Percentiles rank a stretch among this genome's conserved stretches.
Conservation (phyloP, 2,329 filamentous ascomycete species). For the Epichloe sp. region DNA sequence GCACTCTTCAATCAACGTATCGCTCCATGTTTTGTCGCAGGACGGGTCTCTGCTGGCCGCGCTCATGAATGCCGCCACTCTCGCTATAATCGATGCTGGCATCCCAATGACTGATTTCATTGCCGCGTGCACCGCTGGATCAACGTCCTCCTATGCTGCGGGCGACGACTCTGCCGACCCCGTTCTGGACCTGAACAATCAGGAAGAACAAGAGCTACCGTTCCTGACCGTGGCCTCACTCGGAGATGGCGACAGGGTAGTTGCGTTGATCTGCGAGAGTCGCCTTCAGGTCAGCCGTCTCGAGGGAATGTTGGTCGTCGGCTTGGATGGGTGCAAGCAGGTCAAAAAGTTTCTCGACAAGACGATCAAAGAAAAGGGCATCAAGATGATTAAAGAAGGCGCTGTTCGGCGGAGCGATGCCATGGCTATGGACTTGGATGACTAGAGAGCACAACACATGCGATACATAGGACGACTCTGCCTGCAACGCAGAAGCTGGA, state of each 20-base stretch:
- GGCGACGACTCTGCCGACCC: conserved; percentile 62
- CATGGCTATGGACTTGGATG: conserved; percentile 39
- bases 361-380: conserved; percentile 61
- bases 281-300: conserved; percentile 69
- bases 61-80: conserved; percentile 78
- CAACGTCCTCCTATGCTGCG: conserved; percentile 51
- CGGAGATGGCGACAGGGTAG: conserved; percentile 60
- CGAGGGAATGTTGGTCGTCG: conserved; percentile 87
- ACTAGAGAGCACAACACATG: background rate
- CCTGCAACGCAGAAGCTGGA: background rate
- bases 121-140: conserved; percentile 75
- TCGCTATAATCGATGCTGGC: conserved; percentile 87
- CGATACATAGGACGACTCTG: background rate
- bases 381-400: conserved; percentile 46
- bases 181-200: conserved; percentile 62
- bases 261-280: conserved; percentile 74
- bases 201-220: conserved; percentile 80
- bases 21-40: conserved; percentile 75
- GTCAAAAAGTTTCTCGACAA: conserved; percentile 71
- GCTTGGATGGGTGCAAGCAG: conserved; percentile 81
- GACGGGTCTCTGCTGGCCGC: conserved; percentile 85
- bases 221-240: conserved; percentile 76
- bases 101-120: conserved; percentile 93
- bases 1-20: conserved; percentile 70
- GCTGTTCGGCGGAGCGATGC: conserved; percentile 34